Evolutionary conservation across 306 rosid species (phyloP).

Genomic region (Vicia faba): DNA sequence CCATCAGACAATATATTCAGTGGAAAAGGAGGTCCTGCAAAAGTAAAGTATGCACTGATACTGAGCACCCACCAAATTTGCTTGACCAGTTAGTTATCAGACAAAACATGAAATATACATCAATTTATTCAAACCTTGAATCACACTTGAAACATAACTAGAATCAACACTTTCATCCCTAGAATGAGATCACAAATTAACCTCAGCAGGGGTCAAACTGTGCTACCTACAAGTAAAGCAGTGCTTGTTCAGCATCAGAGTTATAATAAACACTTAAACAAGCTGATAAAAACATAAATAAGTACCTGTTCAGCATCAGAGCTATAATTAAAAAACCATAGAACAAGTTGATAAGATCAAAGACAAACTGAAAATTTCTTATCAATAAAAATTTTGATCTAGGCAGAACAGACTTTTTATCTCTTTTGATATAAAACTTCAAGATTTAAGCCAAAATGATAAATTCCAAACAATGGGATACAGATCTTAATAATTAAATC

Average conservation of each 20-base stretch:
- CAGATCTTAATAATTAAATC: constrained; percentile 17
- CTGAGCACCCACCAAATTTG: constrained; percentile 32
- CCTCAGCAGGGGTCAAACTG: constrained; percentile 24
- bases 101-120: constrained; percentile 35
- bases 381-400: constrained; percentile 14
- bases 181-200: constrained; percentile 25
- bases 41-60: constrained; percentile 42
- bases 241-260: constrained; percentile 27
- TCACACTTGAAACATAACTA: constrained; percentile 25
- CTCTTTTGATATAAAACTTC: not conserved
- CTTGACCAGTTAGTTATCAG: constrained; percentile 30
- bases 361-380: constrained; percentile 16
- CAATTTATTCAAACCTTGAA: constrained; percentile 28
- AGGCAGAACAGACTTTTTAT: constrained; percentile 1
- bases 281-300: constrained; percentile 4
- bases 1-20: constrained; percentile 40
- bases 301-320: not conserved
- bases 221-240: constrained; percentile 37
- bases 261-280: not conserved
- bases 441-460: no score
- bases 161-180: constrained; percentile 27
- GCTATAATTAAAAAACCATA: constrained; percentile 9
- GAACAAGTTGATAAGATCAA: constrained; percentile 23
- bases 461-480: not conserved
- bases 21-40: constrained; percentile 47